Evolutionary conservation across 1,139 yeast genomes (phyloP), one percentile per base, ranked within the genome.

Genomic region (Suhomyces terraborum): DNA sequence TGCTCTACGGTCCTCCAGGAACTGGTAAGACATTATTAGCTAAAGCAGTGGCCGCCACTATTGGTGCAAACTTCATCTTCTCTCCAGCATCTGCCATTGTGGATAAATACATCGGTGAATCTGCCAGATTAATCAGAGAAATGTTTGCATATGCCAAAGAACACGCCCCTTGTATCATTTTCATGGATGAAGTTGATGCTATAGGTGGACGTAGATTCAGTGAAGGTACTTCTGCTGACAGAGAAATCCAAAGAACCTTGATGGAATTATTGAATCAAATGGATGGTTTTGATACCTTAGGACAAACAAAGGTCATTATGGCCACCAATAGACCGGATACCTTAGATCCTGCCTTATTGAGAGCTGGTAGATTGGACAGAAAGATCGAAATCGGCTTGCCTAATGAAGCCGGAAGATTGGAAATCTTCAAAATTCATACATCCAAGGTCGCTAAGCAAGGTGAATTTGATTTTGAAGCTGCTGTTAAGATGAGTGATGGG

Each of bases 251-350:
- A 70, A 87, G 99, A 72, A 94, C 98, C 2, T 75, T 94, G 62
- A 93, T 94, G 98, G 99, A 94, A 69, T 75, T 94, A 60, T 78
- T 94, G 56, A 93, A 93, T 61, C 98, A 93, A 66, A 91, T 94
- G 98, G 99, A 94, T 64, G 99, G 99, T 48, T 94, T 94, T 64
- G 98, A 94, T 64, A 86, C 89, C 45, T 77, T 94, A 58, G 98
- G 98, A 27, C 96, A 89, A 67, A 94, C 98, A 2, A 94, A 94
- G 72, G 91, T 94, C 41, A 94, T 94, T 56, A 94, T 94, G 98
- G 99, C 99, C 26, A 94, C 99, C 19, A 94, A 94, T 66, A 81
- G 99, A 68, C 98, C 98, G 9, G 98, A 94, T 64, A 93, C 98
- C 8, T 77, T 94, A 52, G 99, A 94, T 65, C 99, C 99, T n/a